Percentiles rank a stretch among this genome's conserved stretches.
Evolutionary conservation across 177 flowering plant genomes (phyloP).

Genomic region (Vitis hybrid): DNA sequence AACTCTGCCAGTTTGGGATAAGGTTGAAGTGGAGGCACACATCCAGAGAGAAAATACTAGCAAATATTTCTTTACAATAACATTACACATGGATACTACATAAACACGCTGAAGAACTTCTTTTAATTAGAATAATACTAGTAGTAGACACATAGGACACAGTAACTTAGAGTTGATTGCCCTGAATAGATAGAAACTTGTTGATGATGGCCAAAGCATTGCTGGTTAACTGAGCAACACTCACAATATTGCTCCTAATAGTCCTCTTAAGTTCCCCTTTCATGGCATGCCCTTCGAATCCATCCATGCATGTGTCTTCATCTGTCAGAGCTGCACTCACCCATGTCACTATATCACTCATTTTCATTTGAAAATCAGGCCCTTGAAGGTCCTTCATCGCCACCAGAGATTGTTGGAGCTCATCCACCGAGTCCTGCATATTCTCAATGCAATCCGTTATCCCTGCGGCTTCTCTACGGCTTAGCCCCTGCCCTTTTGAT

Average conservation of each 20-base stretch:
- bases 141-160: too few relatives aligned
- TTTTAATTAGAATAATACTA: too few relatives aligned
- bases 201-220: constrained; percentile 57
- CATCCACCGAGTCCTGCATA: constrained; percentile 33
- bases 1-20: too few relatives aligned
- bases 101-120: too few relatives aligned
- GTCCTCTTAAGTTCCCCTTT: constrained; percentile 21
- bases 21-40: too few relatives aligned
- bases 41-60: too few relatives aligned
- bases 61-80: too few relatives aligned
- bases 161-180: too few relatives aligned
- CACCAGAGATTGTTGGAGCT: constrained; percentile 31
- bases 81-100: too few relatives aligned
- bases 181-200: constrained; percentile 3
- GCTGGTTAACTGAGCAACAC: constrained; percentile 42
- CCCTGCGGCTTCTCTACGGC: constrained; percentile 29
- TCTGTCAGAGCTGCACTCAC: constrained; percentile 52
- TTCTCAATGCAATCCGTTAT: constrained; percentile 39
- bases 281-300: constrained; percentile 28
- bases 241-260: constrained; percentile 26
- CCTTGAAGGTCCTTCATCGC: constrained; percentile 32
- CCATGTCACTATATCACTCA: constrained; percentile 42
- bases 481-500: constrained; percentile 15
- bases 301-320: constrained; percentile 49
- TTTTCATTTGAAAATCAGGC: constrained; percentile 17